Evolutionary conservation across 2,329 filamentous ascomycete genomes (phyloP), one percentile per base, ranked within the genome.

Genomic region (Colletotrichum plurivorum): DNA sequence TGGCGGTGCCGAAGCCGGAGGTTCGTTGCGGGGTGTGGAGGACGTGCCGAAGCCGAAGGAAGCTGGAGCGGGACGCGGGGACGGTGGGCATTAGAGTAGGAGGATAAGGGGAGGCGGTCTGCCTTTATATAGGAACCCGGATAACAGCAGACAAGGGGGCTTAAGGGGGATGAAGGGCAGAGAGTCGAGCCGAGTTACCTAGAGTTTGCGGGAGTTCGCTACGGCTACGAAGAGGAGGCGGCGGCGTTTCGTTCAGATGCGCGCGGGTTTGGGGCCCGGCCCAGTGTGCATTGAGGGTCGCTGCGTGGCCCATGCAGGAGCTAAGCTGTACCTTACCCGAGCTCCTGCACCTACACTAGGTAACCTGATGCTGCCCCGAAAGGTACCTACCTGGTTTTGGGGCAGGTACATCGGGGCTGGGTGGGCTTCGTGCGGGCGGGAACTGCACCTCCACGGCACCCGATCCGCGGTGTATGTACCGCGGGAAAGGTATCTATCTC

Each of bases 41-140:
- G 57, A 62, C 51, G 59, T 62, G 43, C 59, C 39, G 49, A 62
- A 54, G 59, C 59, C 59, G 59, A 62, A 46, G 49, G 56, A 59
- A 18, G 51, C 18, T 49, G 45, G 46, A 25, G 27, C 57, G 57
- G 46, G 16, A 15, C 10, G 58, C 27, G 46, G 39, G 36, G 36
- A 22, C 20, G 36, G 20, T 39, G 60, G 36, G 18, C 7, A 36
- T 16, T 5, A 49, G 41, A 51, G 22, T 2, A 25, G 3, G 5
- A 25, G 22, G 3, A 25, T 3, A 4, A 51, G 43, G 8, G 25
- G 25, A 52, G 31, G 41, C 31, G 31, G 18, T 7, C n/a, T 55
- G n/a, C 13, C n/a, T 20, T 56, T 51, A 58, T 52, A 51, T 41
- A 49, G 22, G 22, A 4, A 25, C 22, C 22, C 22, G 7, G 13